Conservation (phyloP, 2,329 filamentous ascomycete genomes). For the Penicillium sp. region DNA sequence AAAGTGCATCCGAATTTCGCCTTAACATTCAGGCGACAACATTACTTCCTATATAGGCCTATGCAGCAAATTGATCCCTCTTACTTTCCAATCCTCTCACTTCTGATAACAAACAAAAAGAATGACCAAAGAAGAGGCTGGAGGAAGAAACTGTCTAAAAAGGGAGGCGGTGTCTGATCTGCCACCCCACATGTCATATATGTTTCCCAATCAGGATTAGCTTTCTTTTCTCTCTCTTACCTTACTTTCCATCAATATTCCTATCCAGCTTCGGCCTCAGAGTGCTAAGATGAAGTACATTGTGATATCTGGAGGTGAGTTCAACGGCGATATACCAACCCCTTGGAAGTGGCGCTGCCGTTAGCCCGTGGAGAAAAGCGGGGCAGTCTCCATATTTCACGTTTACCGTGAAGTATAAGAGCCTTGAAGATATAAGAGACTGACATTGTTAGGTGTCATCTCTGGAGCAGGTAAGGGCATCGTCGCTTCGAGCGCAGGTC, state of each 20-base stretch:
- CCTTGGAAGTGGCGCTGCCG: not conserved
- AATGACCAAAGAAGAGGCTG: not conserved
- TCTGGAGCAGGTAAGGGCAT: slow-evolving; percentile 60
- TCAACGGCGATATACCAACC: not conserved
- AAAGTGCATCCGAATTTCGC: not conserved
- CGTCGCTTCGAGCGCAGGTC: slow-evolving; percentile 55
- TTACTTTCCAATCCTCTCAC: not conserved
- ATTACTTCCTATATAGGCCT: too few species aligned
- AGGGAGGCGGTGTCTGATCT: not conserved
- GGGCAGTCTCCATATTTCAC: not conserved
- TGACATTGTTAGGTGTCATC: slow-evolving; percentile 41
- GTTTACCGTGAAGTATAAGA: not conserved
- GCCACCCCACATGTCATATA: not conserved
- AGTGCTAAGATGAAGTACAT: slow-evolving; percentile 70
- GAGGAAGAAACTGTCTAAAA: not conserved
- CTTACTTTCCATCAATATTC: not conserved
- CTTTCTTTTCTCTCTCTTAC: not conserved
- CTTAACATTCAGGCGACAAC: not conserved
- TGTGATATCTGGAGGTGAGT: slow-evolving; percentile 71
- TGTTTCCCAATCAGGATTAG: not conserved
- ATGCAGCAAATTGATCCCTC: too few species aligned
- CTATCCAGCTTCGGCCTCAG: not conserved
- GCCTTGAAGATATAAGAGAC: not conserved
- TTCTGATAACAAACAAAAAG: not conserved
- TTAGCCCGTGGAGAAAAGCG: not conserved